Evolutionary conservation across 108 stramenopile genomes (phyloP).

Genomic region (Cylindrotheca closterium): DNA sequence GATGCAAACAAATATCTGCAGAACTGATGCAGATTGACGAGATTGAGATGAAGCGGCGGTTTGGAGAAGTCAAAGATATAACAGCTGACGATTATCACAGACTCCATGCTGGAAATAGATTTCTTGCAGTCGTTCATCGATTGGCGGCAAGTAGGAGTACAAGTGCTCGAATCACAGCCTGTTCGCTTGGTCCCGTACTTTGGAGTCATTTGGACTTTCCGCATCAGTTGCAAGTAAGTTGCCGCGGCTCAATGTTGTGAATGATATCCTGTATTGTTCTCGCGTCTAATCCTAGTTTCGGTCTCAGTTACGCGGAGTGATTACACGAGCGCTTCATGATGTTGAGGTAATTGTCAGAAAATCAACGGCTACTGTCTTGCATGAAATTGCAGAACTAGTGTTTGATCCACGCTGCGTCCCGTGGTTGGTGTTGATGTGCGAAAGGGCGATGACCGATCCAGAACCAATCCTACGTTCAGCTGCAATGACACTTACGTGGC

Average conservation of each 20-base stretch:
- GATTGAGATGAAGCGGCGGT: constrained; percentile 41
- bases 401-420: constrained; percentile 81
- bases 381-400: constrained; percentile 87
- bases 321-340: constrained; percentile 88
- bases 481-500: constrained; percentile 90
- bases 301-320: constrained; percentile 80
- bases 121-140: constrained; percentile 83
- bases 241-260: background rate
- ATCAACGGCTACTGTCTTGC: constrained; percentile 82
- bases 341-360: constrained; percentile 86
- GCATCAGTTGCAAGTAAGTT: constrained; percentile 70
- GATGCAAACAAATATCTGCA: constrained; percentile 32
- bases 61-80: constrained; percentile 31
- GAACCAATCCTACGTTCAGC: constrained; percentile 85
- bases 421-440: constrained; percentile 91
- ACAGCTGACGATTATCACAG: constrained; percentile 37
- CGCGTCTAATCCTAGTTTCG: background rate
- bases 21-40: constrained; percentile 32
- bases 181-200: constrained; percentile 83
- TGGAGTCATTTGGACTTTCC: constrained; percentile 90
- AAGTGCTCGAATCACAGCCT: constrained; percentile 82
- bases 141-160: constrained; percentile 83
- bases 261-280: too few relatives aligned
- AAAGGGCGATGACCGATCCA: constrained; percentile 91
- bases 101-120: constrained; percentile 75